These are phyloP conservation scores for Fusarium brevicatenulatum DNA, from an alignment of 2,329 filamentous ascomycete species.

Conservation along the genomic window DNA sequence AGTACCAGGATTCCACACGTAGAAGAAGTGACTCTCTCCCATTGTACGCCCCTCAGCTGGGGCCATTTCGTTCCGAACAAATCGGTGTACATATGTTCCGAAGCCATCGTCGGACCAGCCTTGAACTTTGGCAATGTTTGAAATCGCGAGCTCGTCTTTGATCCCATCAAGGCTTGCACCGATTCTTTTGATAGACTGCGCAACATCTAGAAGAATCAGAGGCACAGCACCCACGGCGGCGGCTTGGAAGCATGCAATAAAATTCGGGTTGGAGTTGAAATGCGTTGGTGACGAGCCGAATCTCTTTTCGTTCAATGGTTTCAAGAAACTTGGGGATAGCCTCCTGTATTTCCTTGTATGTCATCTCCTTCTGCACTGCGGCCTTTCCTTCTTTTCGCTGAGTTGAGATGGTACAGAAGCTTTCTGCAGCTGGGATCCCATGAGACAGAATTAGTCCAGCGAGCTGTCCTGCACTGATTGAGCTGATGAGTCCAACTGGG, in stretches of 20 bases:
- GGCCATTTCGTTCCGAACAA: background rate
- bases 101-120: background rate
- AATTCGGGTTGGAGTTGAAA: background rate
- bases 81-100: background rate
- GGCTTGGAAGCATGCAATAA: background rate
- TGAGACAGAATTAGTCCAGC: rapidly evolving
- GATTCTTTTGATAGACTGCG: background rate
- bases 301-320: background rate
- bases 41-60: rapidly evolving
- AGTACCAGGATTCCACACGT: rapidly evolving
- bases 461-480: rapidly evolving
- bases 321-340: background rate
- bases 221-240: rapidly evolving
- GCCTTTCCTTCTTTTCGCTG: background rate
- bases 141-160: background rate
- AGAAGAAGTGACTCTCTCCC: background rate
- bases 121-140: rapidly evolving
- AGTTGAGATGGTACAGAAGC: rapidly evolving
- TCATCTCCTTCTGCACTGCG: background rate
- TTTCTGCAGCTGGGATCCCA: rapidly evolving
- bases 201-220: rapidly evolving
- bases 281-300: background rate
- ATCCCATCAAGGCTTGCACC: rapidly evolving
- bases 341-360: background rate
- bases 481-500: too few species aligned